Conservation (phyloP, 2,329 filamentous ascomycete species). For the Calonectria pseudoturangicola region DNA sequence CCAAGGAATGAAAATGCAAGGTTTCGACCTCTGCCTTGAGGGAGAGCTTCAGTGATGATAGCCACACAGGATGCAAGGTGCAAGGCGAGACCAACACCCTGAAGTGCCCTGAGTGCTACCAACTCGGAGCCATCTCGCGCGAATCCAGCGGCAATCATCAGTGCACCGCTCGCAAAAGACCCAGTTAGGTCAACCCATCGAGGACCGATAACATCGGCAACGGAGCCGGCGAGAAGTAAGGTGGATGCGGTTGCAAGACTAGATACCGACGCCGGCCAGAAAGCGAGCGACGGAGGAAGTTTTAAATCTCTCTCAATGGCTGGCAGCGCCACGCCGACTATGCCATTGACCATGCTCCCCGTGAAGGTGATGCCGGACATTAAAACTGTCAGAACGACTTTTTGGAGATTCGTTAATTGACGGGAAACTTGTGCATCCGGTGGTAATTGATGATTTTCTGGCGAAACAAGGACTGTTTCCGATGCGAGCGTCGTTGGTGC, state of each 20-base stretch:
- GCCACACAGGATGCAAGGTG: conserved; percentile 58
- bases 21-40: conserved; percentile 59
- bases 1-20: conserved; percentile 65
- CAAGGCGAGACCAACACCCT: conserved; percentile 59
- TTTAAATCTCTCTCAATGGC: conserved; percentile 60
- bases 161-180: conserved; percentile 51
- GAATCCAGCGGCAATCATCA: conserved; percentile 56
- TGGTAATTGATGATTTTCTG: not conserved
- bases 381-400: conserved; percentile 33
- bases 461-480: not conserved
- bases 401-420: conserved; percentile 21
- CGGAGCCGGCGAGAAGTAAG: conserved; percentile 59
- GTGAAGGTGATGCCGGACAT: conserved; percentile 41
- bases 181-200: conserved; percentile 57
- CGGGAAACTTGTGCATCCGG: not conserved
- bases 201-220: conserved; percentile 60
- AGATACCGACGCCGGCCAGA: conserved; percentile 61
- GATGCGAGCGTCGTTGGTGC: not conserved
- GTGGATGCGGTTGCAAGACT: conserved; percentile 58
- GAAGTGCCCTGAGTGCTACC: conserved; percentile 59
- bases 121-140: conserved; percentile 56
- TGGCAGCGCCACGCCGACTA: conserved; percentile 62
- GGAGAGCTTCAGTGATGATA: conserved; percentile 56
- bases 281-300: conserved; percentile 54
- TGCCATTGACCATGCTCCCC: conserved; percentile 39